Base-by-base conservation (phyloP, 2,329 filamentous ascomycete genomes). In the Clarireedia monteithiana region DNA sequence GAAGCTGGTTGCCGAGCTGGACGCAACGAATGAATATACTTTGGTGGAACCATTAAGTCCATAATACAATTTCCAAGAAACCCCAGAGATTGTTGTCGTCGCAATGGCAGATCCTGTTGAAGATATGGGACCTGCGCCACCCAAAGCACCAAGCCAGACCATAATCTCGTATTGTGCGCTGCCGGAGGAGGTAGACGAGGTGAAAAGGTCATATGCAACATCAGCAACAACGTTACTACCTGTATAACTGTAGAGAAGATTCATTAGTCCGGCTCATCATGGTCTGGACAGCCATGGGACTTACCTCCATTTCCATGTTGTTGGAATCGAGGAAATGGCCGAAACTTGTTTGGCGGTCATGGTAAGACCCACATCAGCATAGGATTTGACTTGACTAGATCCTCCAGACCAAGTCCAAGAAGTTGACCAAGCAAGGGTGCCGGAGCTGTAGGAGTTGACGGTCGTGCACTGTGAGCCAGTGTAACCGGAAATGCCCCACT, bases 201-300 rank as follows among this genome's bases (percentile, higher is more conserved):
- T 81, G 70, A 85, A 85, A 50, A 85, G 68, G 66, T 85, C 81
- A 64, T 83, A 85, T 14, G 81, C 74, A 15, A 86, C 82, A 63
- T 85, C 76, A 52, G 80, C 79, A 36, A 80, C 71, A 49, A 83
- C 67, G 54, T 71, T 66, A 50, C 68, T 71, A 58, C 75, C 77
- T 30, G 72, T 73, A 69, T 83, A 82, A 36, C 70, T 59, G 23
- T 26, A 66, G 14, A 9, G n/a, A 14, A 14, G 24, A 5, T 20
- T 17, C 12, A 26, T 58, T 47, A 50, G 40, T 20, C 7, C n/a
- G 7, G 45, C 23, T 48, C n/a, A 7, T 34, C 27, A 7, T 10
- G 7, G 24, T 14, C 15, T 12, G 7, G 7, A 26, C 14, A 24
- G 30, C 30, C 30, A n/a, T 23, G 9, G 12, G 24, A 23, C 70